These are phyloP conservation scores for Lepidopterella palustris DNA, from an alignment of 495 filamentous ascomycete genomes.

Conservation along the genomic window DNA sequence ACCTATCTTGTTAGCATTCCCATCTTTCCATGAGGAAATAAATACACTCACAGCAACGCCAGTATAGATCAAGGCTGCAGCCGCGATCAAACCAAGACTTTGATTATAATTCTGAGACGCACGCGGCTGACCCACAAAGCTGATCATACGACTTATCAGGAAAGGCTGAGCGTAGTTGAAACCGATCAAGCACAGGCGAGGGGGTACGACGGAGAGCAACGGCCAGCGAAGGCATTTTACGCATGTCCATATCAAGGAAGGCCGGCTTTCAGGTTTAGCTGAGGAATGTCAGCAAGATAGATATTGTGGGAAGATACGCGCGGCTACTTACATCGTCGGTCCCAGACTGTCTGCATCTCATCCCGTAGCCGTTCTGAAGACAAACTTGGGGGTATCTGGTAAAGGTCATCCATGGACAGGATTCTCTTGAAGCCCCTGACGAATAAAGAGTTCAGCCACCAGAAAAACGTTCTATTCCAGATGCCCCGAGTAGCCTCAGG, in stretches of 20 bases:
- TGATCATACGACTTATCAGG: constrained; percentile 49
- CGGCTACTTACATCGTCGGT: not conserved
- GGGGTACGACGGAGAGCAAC: constrained; percentile 38
- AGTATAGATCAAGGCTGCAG: constrained; percentile 52
- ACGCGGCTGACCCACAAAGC: constrained; percentile 4
- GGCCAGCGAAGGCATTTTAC: constrained; percentile 37
- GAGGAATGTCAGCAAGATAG: not conserved
- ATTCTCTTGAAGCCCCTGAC: constrained; percentile 7
- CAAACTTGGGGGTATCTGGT: constrained; percentile 1
- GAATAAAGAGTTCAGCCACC: constrained; percentile 54
- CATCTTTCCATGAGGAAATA: not conserved
- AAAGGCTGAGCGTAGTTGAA: constrained; percentile 60
- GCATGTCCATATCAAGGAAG: not conserved
- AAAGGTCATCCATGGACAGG: constrained; percentile 16
- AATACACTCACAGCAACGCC: constrained; percentile 48
- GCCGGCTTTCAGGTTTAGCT: constrained; percentile 6
- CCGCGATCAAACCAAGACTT: constrained; percentile 52
- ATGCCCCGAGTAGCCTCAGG: constrained; percentile 55
- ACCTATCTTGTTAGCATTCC: not conserved
- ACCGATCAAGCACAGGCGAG: constrained; percentile 48
- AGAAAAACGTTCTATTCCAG: constrained; percentile 47
- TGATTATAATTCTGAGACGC: constrained; percentile 6
- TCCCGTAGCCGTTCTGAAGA: constrained; percentile 7
- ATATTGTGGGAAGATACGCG: not conserved
- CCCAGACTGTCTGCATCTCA: constrained; percentile 5